A percentile compares a stretch with the other conserved stretches of the same genome.
Evolutionary conservation across 2,329 filamentous ascomycete species (phyloP).

Genomic region (Alternaria consortialis): DNA sequence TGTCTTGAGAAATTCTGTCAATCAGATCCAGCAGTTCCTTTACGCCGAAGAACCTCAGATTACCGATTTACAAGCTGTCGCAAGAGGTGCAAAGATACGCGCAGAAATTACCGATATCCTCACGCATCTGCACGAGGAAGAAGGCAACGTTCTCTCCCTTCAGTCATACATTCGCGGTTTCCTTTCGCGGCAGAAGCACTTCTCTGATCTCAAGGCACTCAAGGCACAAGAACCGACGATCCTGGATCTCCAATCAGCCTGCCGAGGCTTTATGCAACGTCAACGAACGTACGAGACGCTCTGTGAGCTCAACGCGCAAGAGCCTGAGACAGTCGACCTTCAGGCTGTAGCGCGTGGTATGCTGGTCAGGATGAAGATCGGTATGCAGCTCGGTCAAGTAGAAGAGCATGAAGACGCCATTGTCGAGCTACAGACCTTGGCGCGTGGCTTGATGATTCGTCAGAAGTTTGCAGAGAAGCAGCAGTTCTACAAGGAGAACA

Average conservation of each 20-base stretch:
- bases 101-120: conserved; percentile 43
- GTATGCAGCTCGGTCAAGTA: conserved; percentile 76
- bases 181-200: conserved; percentile 55
- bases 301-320: conserved; percentile 73
- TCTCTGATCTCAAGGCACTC: conserved; percentile 62
- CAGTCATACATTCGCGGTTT: conserved; percentile 64
- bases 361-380: conserved; percentile 77
- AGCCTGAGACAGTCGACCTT: conserved; percentile 71
- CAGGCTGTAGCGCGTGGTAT: conserved; percentile 83
- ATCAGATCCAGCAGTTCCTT: conserved; percentile 44
- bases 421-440: conserved; percentile 75
- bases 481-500: conserved; percentile 91
- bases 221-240: conserved; percentile 66
- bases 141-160: conserved; percentile 56
- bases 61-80: conserved; percentile 53
- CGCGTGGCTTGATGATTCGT: conserved; percentile 77
- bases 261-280: conserved; percentile 72
- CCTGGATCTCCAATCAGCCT: conserved; percentile 70
- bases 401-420: conserved; percentile 84
- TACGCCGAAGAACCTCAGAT: conserved; percentile 41
- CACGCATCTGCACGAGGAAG: conserved; percentile 56
- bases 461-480: conserved; percentile 83
- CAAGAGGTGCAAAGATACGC: conserved; percentile 48
- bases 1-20: conserved; percentile 41
- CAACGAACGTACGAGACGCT: conserved; percentile 70